Evolutionary conservation across 768 basidiomycete genomes (phyloP), one percentile per base, ranked within the genome.

Genomic region (Vararia minispora): DNA sequence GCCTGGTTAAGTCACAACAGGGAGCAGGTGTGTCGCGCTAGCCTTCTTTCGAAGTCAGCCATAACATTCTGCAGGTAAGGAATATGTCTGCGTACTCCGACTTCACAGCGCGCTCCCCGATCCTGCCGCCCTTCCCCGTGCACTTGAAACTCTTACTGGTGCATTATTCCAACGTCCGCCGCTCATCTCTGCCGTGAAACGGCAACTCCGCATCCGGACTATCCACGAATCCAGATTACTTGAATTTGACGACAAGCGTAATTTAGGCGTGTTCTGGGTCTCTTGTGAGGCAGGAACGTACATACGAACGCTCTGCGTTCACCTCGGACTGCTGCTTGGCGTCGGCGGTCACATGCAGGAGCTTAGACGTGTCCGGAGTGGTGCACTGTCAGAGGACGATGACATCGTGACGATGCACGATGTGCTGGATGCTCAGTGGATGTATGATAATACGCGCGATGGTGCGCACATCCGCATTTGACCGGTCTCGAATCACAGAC

Each of bases 301-400:
- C 48, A 87, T 87, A 49, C 83, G 95, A 57, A 99, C 95, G 1
- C 71, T 99, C 31, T 99, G 95, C 58, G 95, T 99, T 11, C 95
- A 99, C 62, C 65, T 99, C 38, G 95, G 95, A 42, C 69, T 99
- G 36, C 44, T 99, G 28, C 68, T 97, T 26, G 95, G 95, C 44
- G 94, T 98, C 21, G 95, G 95, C 17, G 95, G 92, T n/a, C 95
- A 99, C 61, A 99, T 99, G 95, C 94, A 99, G 64, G 95, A 99
- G 59, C 71, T 99, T 42, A 72, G 95, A 51, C 68, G 95, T 51
- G 94, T 98, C 11, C 68, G 95, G 47, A 88, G 83, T 56, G 95
- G 95, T 52, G 94, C 92, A 34, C 81, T 97, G 75, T 87, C 84
- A 34, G 95, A 99, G 65, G 91, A 88, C 56, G 94, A 98, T 56